A percentile compares a stretch with the other conserved stretches of the same genome.
These are phyloP conservation scores for Arthrinium puccinioides DNA, from an alignment of 2,329 filamentous ascomycete species.

Conservation along the genomic window DNA sequence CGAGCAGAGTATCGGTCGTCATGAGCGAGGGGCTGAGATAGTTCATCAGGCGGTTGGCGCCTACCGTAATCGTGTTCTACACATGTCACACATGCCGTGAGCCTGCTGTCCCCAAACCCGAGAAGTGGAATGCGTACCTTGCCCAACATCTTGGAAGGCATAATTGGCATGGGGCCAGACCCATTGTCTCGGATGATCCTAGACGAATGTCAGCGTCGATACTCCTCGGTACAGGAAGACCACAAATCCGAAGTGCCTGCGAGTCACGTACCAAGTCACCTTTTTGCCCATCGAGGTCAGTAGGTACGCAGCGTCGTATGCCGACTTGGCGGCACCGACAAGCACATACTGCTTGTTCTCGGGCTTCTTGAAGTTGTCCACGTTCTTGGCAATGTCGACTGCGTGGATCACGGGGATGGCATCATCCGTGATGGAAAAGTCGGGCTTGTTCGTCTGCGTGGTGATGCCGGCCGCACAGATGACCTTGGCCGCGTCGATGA, in stretches of 20 bases:
- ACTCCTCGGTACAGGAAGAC: background rate
- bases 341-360: constrained; percentile 3
- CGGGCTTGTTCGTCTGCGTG: constrained; percentile 8
- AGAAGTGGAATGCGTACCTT: background rate
- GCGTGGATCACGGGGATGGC: constrained; percentile 5
- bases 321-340: constrained; percentile 9
- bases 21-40: constrained; percentile 8
- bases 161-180: constrained; percentile 9
- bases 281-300: constrained; percentile 8
- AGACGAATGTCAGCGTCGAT: too few species aligned
- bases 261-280: constrained; percentile 10
- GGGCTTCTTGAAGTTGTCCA: background rate
- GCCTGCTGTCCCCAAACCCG: too few species aligned
- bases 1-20: constrained; percentile 3
- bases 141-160: constrained; percentile 6
- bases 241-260: background rate
- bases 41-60: constrained; percentile 7
- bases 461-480: constrained; percentile 19
- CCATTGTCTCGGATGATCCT: constrained; percentile 9
- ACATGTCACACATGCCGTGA: background rate
- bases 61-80: constrained; percentile 4
- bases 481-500: constrained; percentile 12
- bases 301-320: constrained; percentile 9
- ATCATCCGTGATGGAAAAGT: constrained; percentile 6
- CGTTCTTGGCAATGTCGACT: constrained; percentile 2